These are phyloP conservation scores for Phytophthora pseudosyringae DNA, from an alignment of 352 stramenopile species.

Conservation along the genomic window DNA sequence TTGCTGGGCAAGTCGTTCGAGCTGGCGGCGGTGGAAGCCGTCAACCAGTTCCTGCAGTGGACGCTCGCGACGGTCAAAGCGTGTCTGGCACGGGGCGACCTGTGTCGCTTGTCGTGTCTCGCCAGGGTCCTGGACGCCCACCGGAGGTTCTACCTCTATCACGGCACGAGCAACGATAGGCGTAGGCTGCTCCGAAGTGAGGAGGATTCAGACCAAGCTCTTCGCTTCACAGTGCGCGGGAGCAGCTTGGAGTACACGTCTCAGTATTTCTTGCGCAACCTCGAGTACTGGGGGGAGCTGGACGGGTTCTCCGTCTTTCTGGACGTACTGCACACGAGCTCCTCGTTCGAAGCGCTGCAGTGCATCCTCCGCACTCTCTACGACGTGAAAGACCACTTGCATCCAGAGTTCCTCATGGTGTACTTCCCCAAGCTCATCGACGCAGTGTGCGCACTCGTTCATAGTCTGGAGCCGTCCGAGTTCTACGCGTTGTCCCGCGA, in stretches of 20 bases:
- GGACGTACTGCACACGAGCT: slow-evolving; percentile 35
- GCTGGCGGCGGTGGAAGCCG: slow-evolving; percentile 26
- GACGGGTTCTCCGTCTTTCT: slow-evolving; percentile 66
- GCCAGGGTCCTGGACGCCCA: slow-evolving; percentile 65
- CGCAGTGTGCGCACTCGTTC: slow-evolving; percentile 39
- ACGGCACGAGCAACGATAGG: slow-evolving; percentile 16
- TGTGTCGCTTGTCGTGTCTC: slow-evolving; percentile 50
- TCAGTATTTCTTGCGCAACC: slow-evolving; percentile 50
- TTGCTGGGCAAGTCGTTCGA: slow-evolving; percentile 49
- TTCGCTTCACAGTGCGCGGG: slow-evolving; percentile 13
- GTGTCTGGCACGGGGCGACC: slow-evolving; percentile 45
- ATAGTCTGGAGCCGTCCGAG: slow-evolving; percentile 25
- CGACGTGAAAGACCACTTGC: slow-evolving; percentile 64
- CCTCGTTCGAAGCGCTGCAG: slow-evolving; percentile 60
- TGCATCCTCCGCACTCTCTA: slow-evolving; percentile 65
- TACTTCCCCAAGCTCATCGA: slow-evolving; percentile 49
- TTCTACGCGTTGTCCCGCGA: slow-evolving; percentile 55
- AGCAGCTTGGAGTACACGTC: slow-evolving; percentile 30
- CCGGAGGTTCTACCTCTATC: slow-evolving; percentile 63
- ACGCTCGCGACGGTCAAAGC: slow-evolving; percentile 40
- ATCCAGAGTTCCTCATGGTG: slow-evolving; percentile 40
- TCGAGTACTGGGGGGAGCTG: slow-evolving; percentile 60
- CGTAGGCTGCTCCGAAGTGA: background rate
- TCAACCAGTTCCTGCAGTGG: slow-evolving; percentile 63
- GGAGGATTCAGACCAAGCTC: background rate